Percentiles rank a stretch among this genome's conserved stretches.
Evolutionary conservation across 78 protist genomes (phyloP).

Genomic region (Dictyostelium capitatum): DNA sequence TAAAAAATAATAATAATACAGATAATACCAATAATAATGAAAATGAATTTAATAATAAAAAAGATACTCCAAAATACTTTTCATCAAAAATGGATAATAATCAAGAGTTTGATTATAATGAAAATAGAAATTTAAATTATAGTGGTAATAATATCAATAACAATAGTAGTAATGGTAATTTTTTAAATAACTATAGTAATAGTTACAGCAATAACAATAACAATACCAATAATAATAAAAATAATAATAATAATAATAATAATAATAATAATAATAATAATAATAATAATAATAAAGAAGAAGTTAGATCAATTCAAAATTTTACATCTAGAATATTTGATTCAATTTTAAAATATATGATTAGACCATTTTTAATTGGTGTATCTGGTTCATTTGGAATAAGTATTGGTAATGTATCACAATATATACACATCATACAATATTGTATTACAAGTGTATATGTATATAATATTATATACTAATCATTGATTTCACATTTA

Average conservation of each 20-base stretch:
- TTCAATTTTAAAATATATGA: slow-evolving; percentile 36
- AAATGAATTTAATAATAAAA: background rate
- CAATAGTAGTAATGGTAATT: background rate
- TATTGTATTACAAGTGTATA: too few species aligned
- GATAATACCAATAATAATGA: background rate
- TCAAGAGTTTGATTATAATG: background rate
- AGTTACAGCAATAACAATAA: background rate
- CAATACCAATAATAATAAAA: background rate
- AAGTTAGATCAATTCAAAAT: background rate
- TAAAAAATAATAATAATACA: background rate
- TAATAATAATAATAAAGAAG: background rate
- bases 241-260: background rate
- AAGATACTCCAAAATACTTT: background rate
- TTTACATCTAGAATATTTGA: background rate
- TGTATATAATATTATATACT: too few species aligned
- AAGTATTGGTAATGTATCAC: slow-evolving; percentile 31
- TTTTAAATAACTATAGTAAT: background rate
- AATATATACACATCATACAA: too few species aligned
- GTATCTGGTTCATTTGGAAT: slow-evolving; percentile 74
- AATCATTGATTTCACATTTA: too few species aligned
- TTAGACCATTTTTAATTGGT: slow-evolving; percentile 66
- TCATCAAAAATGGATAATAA: too few species aligned
- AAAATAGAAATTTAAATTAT: background rate
- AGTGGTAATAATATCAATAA: background rate
- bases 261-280: background rate